Evolutionary conservation across 163 green algal genomes (phyloP).

Genomic region (Chloromonas sp.): DNA sequence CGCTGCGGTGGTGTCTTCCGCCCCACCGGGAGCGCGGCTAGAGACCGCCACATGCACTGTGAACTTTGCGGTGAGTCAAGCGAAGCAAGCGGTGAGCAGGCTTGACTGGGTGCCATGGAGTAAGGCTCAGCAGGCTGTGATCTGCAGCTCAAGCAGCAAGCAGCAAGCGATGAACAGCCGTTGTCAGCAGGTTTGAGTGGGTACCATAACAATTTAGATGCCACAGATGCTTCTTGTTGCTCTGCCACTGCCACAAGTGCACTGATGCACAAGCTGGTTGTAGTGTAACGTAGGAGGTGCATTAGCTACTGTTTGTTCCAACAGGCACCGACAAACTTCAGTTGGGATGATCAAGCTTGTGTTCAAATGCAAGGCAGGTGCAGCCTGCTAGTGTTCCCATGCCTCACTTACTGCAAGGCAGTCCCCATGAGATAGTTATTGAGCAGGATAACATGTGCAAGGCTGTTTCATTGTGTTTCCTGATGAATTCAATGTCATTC

Average conservation of each 20-base stretch:
- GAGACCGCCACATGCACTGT: conserved; percentile 22
- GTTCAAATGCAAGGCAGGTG: background rate
- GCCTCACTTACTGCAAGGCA: background rate
- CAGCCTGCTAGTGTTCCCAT: background rate
- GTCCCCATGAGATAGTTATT: background rate
- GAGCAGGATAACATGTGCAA: background rate
- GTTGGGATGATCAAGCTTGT: too few relatives aligned
- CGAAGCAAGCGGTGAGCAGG: background rate
- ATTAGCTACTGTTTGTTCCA: too few relatives aligned
- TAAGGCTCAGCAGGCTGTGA: too few relatives aligned
- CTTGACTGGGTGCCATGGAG: too few relatives aligned
- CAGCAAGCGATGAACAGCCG: background rate
- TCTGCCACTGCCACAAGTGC: too few relatives aligned
- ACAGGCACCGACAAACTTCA: too few relatives aligned
- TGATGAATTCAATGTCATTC: background rate
- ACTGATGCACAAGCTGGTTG: too few relatives aligned
- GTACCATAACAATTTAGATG: background rate
- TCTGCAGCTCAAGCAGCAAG: background rate
- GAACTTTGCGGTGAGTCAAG: conserved; percentile 43
- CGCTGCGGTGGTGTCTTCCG: background rate
- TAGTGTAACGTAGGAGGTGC: too few relatives aligned
- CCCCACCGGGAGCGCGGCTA: background rate
- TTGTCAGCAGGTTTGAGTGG: too few relatives aligned
- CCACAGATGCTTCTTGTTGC: background rate
- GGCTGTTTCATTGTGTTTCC: background rate